Percentiles rank a stretch among this genome's conserved stretches.
phyloP scores from a whole-genome alignment of 192 early-diverging fungal genomes.

The Coemansia sp. region DNA sequence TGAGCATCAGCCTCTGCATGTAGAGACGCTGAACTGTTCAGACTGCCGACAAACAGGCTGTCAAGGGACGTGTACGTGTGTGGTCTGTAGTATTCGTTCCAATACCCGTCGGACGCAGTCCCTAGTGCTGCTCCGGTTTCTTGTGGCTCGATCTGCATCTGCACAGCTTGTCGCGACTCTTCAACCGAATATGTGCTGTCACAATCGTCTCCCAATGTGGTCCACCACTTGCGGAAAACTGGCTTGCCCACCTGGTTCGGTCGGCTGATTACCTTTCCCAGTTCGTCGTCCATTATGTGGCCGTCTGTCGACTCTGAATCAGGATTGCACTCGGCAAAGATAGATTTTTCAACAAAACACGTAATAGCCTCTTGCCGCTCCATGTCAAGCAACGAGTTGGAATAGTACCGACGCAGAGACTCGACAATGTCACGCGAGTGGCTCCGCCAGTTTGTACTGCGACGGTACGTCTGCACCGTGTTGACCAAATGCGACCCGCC shows the following conservation, averaged over 20 bases:
- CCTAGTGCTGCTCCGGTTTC: not conserved
- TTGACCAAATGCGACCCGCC: slow-evolving; percentile 98
- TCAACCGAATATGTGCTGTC: not conserved
- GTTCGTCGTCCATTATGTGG: not conserved
- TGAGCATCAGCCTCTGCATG: slow-evolving; percentile 21
- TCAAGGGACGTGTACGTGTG: slow-evolving; percentile 74
- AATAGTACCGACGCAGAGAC: slow-evolving; percentile 86
- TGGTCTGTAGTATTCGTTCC: slow-evolving; percentile 88
- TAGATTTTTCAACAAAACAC: slow-evolving; percentile 64
- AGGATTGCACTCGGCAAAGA: slow-evolving; percentile 28
- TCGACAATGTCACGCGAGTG: slow-evolving; percentile 97
- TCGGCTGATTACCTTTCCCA: slow-evolving; percentile 9
- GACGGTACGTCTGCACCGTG: slow-evolving; percentile 96
- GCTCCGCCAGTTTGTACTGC: slow-evolving; percentile 91
- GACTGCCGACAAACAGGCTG: slow-evolving; percentile 77
- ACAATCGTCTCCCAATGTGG: slow-evolving; percentile 19
- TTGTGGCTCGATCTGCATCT: not conserved
- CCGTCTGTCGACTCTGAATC: slow-evolving; percentile 5
- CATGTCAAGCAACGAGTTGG: slow-evolving; percentile 92
- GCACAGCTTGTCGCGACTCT: not conserved
- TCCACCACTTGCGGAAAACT: slow-evolving; percentile 45
- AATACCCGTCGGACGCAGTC: slow-evolving; percentile 59
- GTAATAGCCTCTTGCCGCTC: slow-evolving; percentile 98
- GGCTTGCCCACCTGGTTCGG: slow-evolving; percentile 47
- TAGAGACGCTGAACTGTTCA: slow-evolving; percentile 72